Evolutionary conservation across 2,329 filamentous ascomycete genomes (phyloP).

Genomic region (Shiraia bambusicola): DNA sequence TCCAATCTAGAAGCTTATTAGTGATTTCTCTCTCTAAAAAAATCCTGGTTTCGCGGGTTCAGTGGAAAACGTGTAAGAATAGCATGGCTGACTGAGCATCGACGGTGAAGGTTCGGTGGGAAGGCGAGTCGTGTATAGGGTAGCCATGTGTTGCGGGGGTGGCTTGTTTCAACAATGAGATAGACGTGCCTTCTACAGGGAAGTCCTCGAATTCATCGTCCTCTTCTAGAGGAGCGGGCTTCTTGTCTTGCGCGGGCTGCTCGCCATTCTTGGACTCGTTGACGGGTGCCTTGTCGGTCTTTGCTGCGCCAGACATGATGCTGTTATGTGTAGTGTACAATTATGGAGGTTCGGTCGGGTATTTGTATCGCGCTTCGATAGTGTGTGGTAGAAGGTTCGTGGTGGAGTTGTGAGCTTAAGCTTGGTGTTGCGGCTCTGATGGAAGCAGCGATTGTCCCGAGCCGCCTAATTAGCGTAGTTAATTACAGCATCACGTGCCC

Average conservation of each 20-base stretch:
- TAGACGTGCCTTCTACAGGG: slow-evolving; percentile 77
- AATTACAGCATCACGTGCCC: slow-evolving; percentile 17
- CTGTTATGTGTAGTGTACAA: not conserved
- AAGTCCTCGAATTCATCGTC: slow-evolving; percentile 99
- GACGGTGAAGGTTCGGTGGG: no score
- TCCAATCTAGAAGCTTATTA: slow-evolving; percentile 66
- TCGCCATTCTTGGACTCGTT: slow-evolving; percentile 42
- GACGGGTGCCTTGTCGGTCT: slow-evolving; percentile 46
- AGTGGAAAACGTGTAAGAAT: no score
- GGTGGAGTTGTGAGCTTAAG: slow-evolving; percentile 6
- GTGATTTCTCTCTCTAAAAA: slow-evolving; percentile 1
- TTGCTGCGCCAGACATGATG: slow-evolving; percentile 52
- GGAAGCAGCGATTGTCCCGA: slow-evolving; percentile 15
- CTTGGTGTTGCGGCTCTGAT: slow-evolving; percentile 21
- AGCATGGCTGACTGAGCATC: no score
- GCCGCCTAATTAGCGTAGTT: slow-evolving; percentile 1
- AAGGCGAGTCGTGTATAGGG: no score
- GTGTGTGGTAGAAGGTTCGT: not conserved
- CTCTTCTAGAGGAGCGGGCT: slow-evolving; percentile 75
- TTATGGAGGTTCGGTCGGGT: not conserved
- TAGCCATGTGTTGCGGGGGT: no score
- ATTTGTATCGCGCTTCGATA: slow-evolving; percentile 1
- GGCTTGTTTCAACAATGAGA: not conserved
- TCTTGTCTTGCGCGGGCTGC: slow-evolving; percentile 56
- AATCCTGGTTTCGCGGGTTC: not conserved